Evolutionary conservation across 1,139 yeast species (phyloP).

Genomic region (Nakaseomyces nivariensis): DNA sequence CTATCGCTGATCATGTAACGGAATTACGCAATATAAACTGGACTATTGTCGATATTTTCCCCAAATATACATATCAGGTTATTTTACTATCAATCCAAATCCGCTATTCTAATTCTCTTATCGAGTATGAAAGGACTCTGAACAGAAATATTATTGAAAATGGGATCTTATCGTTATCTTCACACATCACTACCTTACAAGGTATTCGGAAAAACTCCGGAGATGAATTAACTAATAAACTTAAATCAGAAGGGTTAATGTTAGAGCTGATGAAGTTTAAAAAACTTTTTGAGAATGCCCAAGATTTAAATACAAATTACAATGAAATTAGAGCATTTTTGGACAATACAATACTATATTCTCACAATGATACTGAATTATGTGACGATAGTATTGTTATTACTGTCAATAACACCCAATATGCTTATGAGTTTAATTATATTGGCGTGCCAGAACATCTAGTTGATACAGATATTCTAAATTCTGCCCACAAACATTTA

Average conservation of each 20-base stretch:
- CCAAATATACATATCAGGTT: neutral
- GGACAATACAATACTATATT: neutral
- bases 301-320: no score
- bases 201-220: neutral
- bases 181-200: neutral
- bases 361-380: neutral
- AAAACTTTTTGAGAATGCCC: neutral
- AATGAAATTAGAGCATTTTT: neutral
- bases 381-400: no score
- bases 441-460: constrained; percentile 66
- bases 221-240: neutral
- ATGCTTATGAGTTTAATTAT: constrained; percentile 69
- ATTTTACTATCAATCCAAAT: neutral
- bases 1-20: neutral
- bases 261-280: neutral
- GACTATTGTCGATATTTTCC: neutral
- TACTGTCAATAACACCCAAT: neutral
- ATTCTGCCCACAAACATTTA: constrained; percentile 57
- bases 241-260: neutral
- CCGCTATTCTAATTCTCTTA: neutral
- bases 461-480: constrained; percentile 69
- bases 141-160: neutral
- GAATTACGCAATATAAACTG: neutral
- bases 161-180: neutral
- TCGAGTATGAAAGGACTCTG: neutral